Conservation (phyloP, 2,329 filamentous ascomycete genomes). For the Cladosporium sp. region DNA sequence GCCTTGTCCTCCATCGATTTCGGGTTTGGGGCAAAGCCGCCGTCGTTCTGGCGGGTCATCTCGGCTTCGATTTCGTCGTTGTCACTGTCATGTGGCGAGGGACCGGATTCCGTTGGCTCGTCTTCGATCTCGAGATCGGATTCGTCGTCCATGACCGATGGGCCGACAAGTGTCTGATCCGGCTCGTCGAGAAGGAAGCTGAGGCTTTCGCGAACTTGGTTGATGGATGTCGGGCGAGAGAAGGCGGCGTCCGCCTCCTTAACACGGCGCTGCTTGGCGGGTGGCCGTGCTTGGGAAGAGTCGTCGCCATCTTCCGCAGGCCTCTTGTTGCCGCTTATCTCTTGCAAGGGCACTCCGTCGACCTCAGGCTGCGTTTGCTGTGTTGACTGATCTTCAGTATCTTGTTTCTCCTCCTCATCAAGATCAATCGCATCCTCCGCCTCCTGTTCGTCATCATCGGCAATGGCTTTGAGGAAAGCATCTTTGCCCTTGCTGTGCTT, state of each 20-base stretch:
- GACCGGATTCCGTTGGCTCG: constrained; percentile 23
- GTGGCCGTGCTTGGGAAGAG: constrained; percentile 33
- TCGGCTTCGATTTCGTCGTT: constrained; percentile 39
- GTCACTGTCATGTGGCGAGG: constrained; percentile 41
- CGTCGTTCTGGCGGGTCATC: constrained; percentile 24
- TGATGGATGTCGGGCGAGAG: constrained; percentile 64
- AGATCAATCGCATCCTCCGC: constrained; percentile 66
- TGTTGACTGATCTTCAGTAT: constrained; percentile 28
- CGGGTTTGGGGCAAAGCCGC: constrained; percentile 26
- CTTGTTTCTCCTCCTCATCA: constrained; percentile 46
- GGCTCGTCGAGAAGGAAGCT: constrained; percentile 73
- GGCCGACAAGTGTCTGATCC: constrained; percentile 21
- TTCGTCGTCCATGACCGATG: constrained; percentile 47
- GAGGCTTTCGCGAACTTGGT: constrained; percentile 75
- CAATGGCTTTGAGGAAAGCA: constrained; percentile 84
- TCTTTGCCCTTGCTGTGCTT: constrained; percentile 59
- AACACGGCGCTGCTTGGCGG: constrained; percentile 26
- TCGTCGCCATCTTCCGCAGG: constrained; percentile 15
- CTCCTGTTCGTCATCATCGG: constrained; percentile 62
- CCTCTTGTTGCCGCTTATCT: constrained; percentile 28
- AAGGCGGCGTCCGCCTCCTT: constrained; percentile 32
- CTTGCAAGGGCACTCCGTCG: constrained; percentile 16
- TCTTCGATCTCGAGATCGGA: constrained; percentile 31
- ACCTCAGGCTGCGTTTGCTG: constrained; percentile 19
- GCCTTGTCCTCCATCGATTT: constrained; percentile 15